Evolutionary conservation across 768 basidiomycete genomes (phyloP), one percentile per base, ranked within the genome.

Genomic region (Porpolomopsis calyptriformis): DNA sequence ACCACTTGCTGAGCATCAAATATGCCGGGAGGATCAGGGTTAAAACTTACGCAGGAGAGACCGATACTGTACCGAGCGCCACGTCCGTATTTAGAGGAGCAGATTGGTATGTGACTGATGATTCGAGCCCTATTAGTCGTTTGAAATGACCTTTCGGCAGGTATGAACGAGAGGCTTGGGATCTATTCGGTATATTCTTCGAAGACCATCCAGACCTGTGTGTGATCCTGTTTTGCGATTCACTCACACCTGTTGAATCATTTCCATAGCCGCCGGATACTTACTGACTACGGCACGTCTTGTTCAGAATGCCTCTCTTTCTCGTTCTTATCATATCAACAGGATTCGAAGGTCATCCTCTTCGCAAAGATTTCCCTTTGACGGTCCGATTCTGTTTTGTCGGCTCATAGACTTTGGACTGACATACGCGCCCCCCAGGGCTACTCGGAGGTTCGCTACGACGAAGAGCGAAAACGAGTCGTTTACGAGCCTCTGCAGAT

Each of bases 81-180:
- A 71, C 77, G 2, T 74, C 77, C 10, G 49, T 97, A 20, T 99
- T 85, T 71, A 74, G 79, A 41, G 91, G 94, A 49, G 94, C 96
- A 4, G 89, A 99, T 59, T 99, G 96, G 96, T 86, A 59, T 38
- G 74, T 64, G n/a, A 7, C 22, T 45, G 27, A 31, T 40, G 29
- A 46, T 43, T 48, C 39, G 36, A 31, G 22, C 38, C 4, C 34
- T 16, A 20, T 26, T 12, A n/a, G 26, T 4, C 16, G 11, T 23
- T 42, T 40, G 14, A 34, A 43, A 23, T 24, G 25, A 46, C 24
- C 41, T 3, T 40, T 26, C 5, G n/a, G 41, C 48, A 88, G 85
- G 85, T 97, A 96, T 62, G 96, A 99, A 66, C 76, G 96, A 49
- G 96, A 99, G 65, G 82, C 87, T 23, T 99, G 94, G 93, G 96